A percentile compares a stretch with the other conserved stretches of the same genome.
Evolutionary conservation across 73 alveolate genomes (phyloP).

Genomic region (Symbiodinium natans): DNA sequence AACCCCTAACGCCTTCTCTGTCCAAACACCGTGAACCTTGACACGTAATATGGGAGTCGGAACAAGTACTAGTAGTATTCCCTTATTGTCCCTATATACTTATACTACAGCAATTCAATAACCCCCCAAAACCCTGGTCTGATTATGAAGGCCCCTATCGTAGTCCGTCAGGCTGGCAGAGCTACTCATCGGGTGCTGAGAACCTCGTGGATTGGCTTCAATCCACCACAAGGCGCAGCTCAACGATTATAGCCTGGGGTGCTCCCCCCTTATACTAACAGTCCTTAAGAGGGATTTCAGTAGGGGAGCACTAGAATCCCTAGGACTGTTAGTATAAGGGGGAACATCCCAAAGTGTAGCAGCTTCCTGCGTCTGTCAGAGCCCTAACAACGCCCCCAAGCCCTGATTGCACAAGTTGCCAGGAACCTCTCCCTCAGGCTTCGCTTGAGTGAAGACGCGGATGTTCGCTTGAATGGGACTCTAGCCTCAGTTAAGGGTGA

Average conservation of each 20-base stretch:
- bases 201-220: conserved; percentile 60
- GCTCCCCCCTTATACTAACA: too few relatives aligned
- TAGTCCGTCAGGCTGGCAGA: conserved; percentile 20
- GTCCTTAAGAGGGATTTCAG: too few relatives aligned
- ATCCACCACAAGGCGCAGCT: neutral
- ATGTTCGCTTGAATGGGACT: conserved; percentile 50
- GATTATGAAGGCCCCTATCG: neutral
- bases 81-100: neutral
- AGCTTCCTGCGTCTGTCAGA: too few relatives aligned
- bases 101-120: too few relatives aligned
- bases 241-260: too few relatives aligned
- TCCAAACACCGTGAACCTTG: too few relatives aligned
- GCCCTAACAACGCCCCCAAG: too few relatives aligned
- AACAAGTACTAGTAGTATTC: neutral
- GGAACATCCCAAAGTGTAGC: too few relatives aligned
- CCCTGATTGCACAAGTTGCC: neutral
- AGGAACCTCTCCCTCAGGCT: conserved; percentile 44
- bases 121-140: neutral
- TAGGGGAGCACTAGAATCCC: too few relatives aligned
- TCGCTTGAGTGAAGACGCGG: conserved; percentile 43
- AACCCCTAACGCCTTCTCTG: too few relatives aligned
- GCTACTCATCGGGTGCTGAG: conserved; percentile 60
- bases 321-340: too few relatives aligned
- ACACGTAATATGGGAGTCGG: neutral
- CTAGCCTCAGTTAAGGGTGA: neutral